These are phyloP conservation scores for Glycine latifolia DNA, from an alignment of 306 rosid genomes.

Conservation along the genomic window DNA sequence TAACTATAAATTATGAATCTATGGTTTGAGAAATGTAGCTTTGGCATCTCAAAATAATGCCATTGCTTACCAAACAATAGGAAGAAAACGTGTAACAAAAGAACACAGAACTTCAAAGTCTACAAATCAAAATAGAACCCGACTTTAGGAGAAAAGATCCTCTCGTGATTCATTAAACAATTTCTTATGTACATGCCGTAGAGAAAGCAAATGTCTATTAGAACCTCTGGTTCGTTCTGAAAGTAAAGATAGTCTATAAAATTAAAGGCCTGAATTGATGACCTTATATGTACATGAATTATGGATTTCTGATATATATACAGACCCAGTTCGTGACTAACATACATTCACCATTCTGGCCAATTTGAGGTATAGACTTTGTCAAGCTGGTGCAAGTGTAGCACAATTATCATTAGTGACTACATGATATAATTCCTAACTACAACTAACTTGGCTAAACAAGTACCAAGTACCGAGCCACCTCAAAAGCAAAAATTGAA, in stretches of 20 bases:
- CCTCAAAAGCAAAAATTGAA: slow-evolving; percentile 40
- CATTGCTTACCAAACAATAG: neutral
- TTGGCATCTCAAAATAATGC: neutral
- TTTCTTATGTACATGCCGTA: neutral
- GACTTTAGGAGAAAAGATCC: neutral
- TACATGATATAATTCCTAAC: slow-evolving; percentile 20
- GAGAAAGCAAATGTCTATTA: slow-evolving; percentile 2
- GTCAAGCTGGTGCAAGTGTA: slow-evolving; percentile 31
- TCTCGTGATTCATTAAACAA: neutral
- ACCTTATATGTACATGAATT: slow-evolving; percentile 37
- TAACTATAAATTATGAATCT: no score
- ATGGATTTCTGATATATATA: slow-evolving; percentile 36
- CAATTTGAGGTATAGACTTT: slow-evolving; percentile 31
- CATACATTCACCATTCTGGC: slow-evolving; percentile 26
- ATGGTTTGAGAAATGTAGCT: no score
- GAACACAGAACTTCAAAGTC: no score
- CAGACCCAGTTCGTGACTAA: slow-evolving; percentile 22
- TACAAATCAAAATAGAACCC: no score
- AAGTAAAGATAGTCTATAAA: neutral
- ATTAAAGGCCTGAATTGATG: neutral
- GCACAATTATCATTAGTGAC: slow-evolving; percentile 19
- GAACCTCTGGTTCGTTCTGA: slow-evolving; percentile 1
- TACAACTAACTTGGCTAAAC: slow-evolving; percentile 32
- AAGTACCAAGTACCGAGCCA: slow-evolving; percentile 29
- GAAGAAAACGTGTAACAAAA: neutral